Base-by-base conservation (phyloP, 164 flowering plant species). In the Vitis amurensis region DNA sequence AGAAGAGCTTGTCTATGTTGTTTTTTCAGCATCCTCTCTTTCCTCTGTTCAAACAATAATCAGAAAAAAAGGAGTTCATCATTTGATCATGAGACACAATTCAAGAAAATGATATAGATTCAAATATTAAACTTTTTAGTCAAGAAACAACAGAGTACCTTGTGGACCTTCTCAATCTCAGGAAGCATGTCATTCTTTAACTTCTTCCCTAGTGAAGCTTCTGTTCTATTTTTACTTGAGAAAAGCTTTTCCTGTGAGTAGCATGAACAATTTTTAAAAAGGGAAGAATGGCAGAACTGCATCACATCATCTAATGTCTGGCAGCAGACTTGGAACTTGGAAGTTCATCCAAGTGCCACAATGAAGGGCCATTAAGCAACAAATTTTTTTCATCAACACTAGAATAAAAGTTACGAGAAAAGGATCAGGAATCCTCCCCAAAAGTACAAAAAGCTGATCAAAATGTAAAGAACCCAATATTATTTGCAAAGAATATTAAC, bases 1-100 rank as follows among this genome's bases (percentile, higher is more conserved):
- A 96, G 94, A 50, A 93, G 83, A 68, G 99, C 97, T 73, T 96
- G 84, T 74, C 99, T 89, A 55, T 96, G 98, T 71, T 96, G 99
- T 74, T 96, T 96, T 71, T 93, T 96, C 69, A 96, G 80, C 82
- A 88, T 64, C 79, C 79, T 93, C 83, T 96, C 99, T 78, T 91
- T 96, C 75, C 85, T 91, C 99, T 96, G 89, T 44, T 16, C 56
- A 72, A 66, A 70, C 13, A 68, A 51, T 9, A 6, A 64, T 11
- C 61, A 23, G 52, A 77, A 64, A n/a, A 61, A 61, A 44, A 30
- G 50, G 50, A 9, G 17, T 15, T 15, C 31, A 52, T 53, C 9
- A 27, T 56, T 61, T 48, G 15, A 30, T 13, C 1, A 58, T 23
- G 11, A 73, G 55, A 53, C n/a, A 11, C 29, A 37, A 37, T 2